Evolutionary conservation across 78 protist species (phyloP).

Genomic region (Dictyostelium capitatum): DNA sequence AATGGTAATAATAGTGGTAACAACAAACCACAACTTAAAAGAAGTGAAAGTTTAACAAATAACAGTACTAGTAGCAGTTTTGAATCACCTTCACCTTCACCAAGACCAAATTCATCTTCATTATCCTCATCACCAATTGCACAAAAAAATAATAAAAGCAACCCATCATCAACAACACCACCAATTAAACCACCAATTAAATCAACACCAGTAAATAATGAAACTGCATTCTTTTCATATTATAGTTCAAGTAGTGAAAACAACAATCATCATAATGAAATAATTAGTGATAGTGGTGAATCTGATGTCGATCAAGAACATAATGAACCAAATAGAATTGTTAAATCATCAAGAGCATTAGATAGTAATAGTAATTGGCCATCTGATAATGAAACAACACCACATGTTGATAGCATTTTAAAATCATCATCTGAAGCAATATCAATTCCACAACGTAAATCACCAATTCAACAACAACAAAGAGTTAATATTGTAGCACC

Average conservation of each 20-base stretch:
- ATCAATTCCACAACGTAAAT: conserved; percentile 22
- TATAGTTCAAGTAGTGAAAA: neutral
- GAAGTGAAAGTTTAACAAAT: neutral
- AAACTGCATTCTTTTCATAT: neutral
- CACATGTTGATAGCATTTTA: neutral
- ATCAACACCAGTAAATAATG: neutral
- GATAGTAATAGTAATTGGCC: neutral
- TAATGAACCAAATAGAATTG: neutral
- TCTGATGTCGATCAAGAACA: neutral
- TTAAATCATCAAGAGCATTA: conserved; percentile 11
- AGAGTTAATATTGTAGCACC: neutral
- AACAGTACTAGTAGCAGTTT: neutral
- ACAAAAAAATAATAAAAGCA: neutral
- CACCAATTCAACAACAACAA: neutral
- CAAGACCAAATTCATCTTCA: neutral
- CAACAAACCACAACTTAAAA: neutral
- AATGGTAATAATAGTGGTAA: neutral
- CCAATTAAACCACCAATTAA: neutral
- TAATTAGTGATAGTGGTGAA: neutral
- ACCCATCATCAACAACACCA: neutral
- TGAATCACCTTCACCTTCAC: neutral
- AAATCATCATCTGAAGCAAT: conserved; percentile 25
- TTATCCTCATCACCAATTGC: neutral
- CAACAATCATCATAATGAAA: neutral
- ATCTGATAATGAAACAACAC: neutral